Evolutionary conservation across 148 eudicot genomes (phyloP).

Genomic region (Oxyria digyna): DNA sequence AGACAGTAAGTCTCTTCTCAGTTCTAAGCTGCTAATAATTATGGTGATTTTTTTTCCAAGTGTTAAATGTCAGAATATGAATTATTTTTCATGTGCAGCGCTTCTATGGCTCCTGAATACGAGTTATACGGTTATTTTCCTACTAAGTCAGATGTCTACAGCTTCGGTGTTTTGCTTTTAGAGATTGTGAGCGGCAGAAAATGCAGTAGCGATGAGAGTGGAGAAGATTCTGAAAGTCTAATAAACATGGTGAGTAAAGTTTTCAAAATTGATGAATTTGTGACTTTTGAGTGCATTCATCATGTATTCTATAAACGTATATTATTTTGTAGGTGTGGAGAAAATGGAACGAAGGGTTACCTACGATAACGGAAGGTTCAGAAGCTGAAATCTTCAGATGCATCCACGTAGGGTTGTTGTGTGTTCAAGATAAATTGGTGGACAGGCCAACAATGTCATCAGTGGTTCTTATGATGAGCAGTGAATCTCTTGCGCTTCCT

Average conservation of each 20-base stretch:
- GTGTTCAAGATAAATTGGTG: conserved; percentile 18
- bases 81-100: too few relatives aligned
- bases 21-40: background rate
- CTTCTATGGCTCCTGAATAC: conserved; percentile 8
- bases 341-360: background rate
- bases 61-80: too few relatives aligned
- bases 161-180: conserved; percentile 6
- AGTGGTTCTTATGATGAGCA: conserved; percentile 15
- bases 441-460: conserved; percentile 21
- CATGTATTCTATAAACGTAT: background rate
- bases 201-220: background rate
- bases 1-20: conserved; percentile 25
- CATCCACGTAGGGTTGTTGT: conserved; percentile 17
- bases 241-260: background rate
- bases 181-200: conserved; percentile 4
- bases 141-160: conserved; percentile 7
- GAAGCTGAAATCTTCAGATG: conserved; percentile 11
- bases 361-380: background rate
- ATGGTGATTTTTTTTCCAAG: too few relatives aligned
- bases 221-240: background rate
- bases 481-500: background rate
- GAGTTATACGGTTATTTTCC: conserved; percentile 1
- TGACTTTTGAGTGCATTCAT: too few relatives aligned
- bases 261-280: background rate
- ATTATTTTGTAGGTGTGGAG: background rate